A percentile compares a stretch with the other conserved stretches of the same genome.
phyloP scores from a whole-genome alignment of 2,329 filamentous ascomycete species.

The Arthrobotrys entomopaga region DNA sequence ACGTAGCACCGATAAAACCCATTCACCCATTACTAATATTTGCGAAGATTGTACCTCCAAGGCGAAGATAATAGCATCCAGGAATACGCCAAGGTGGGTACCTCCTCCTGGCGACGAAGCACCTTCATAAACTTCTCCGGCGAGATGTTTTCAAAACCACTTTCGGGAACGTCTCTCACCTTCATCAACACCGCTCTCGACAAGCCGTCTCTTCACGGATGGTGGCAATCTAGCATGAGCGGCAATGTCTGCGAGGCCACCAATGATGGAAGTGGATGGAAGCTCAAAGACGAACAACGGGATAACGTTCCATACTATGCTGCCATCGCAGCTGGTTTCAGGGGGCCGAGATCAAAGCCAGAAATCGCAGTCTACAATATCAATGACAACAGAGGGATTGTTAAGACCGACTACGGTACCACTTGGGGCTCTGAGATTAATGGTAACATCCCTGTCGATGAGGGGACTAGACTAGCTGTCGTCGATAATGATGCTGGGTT shows the following conservation, averaged over 20 bases:
- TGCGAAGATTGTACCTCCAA: not conserved
- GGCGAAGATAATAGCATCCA: not conserved
- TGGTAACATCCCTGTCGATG: constrained; percentile 1
- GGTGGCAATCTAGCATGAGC: not conserved
- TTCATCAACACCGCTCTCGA: constrained; percentile 19
- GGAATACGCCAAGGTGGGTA: not conserved
- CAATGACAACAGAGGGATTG: not conserved
- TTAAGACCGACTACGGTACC: not conserved
- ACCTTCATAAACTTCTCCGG: not conserved
- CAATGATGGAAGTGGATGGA: not conserved
- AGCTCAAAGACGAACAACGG: not conserved
- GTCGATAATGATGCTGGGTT: constrained; percentile 10
- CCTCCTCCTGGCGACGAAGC: not conserved
- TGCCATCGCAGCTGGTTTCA: not conserved
- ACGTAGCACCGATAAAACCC: not conserved
- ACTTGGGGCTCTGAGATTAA: not conserved
- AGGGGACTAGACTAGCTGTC: constrained; percentile 18
- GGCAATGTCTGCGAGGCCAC: not conserved
- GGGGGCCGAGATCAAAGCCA: not conserved
- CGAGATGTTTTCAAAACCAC: not conserved
- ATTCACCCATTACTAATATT: not conserved
- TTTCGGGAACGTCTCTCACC: constrained; percentile 16
- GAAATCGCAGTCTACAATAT: not conserved
- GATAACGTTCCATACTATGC: not conserved
- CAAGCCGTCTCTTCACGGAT: constrained; percentile 11